Evolutionary conservation across 2,329 filamentous ascomycete genomes (phyloP).

Genomic region (Pseudocercospora pini-densiflorae): DNA sequence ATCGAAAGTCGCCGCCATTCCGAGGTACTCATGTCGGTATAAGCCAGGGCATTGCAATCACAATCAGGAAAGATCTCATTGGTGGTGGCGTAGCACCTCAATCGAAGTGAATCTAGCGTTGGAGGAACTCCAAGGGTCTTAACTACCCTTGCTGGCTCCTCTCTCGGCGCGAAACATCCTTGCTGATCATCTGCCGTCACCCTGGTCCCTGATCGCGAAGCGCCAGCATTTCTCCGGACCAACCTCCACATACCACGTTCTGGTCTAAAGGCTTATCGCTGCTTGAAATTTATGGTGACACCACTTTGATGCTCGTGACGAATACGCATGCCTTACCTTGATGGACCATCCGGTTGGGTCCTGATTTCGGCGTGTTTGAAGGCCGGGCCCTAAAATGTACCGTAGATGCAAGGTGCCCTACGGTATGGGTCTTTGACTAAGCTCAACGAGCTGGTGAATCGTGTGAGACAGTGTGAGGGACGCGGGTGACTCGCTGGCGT

Average conservation of each 20-base stretch:
- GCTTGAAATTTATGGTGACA: not conserved
- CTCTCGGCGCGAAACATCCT: not conserved
- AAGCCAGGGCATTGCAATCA: not conserved
- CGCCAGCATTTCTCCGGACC: not conserved
- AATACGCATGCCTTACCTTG: too few species aligned
- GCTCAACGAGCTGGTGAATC: not conserved
- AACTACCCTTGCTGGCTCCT: not conserved
- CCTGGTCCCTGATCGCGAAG: not conserved
- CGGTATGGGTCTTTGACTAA: too few species aligned
- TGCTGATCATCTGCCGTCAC: not conserved
- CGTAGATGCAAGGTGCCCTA: not conserved
- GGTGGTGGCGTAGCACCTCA: not conserved
- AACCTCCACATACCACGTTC: not conserved
- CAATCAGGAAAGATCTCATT: not conserved
- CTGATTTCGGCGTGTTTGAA: not conserved
- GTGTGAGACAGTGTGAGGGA: not conserved
- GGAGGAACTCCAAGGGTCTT: not conserved
- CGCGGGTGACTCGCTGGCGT: not conserved
- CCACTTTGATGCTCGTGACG: not conserved
- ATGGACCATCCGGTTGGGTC: not conserved
- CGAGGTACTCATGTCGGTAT: not conserved
- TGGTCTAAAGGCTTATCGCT: not conserved
- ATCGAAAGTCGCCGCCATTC: not conserved
- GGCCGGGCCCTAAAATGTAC: not conserved
- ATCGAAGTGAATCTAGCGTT: not conserved